These are phyloP conservation scores for Nicotiana paniculata DNA, from an alignment of 257 asterid species.

Conservation along the genomic window DNA sequence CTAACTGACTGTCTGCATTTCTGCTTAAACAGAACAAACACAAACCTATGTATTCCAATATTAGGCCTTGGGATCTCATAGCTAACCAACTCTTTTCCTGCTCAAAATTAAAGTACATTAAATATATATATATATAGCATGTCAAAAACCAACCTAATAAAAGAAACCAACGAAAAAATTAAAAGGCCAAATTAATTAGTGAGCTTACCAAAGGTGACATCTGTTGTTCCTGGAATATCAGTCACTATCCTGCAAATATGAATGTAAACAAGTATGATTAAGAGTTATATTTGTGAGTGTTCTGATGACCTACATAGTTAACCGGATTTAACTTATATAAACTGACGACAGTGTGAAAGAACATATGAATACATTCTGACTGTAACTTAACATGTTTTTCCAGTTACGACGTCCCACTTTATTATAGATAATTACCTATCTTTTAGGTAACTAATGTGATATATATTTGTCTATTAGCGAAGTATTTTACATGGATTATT, in stretches of 20 bases:
- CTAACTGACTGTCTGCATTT: constrained; percentile 49
- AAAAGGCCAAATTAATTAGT: neutral
- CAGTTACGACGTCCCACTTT: too few species aligned
- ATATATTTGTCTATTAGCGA: too few species aligned
- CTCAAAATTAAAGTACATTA: too few species aligned
- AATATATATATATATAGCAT: neutral
- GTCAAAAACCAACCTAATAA: neutral
- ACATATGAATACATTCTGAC: too few species aligned
- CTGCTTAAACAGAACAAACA: constrained; percentile 65
- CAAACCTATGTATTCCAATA: constrained; percentile 80
- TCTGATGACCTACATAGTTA: too few species aligned
- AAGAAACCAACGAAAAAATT: neutral
- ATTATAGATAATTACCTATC: too few species aligned
- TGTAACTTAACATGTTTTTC: too few species aligned
- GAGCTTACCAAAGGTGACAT: constrained; percentile 63
- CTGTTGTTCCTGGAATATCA: constrained; percentile 88
- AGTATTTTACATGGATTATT: too few species aligned
- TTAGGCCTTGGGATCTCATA: constrained; percentile 65
- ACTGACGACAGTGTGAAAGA: too few species aligned
- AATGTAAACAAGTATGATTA: neutral
- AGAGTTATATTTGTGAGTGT: neutral
- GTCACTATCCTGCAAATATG: constrained; percentile 60
- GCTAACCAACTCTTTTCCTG: constrained; percentile 59
- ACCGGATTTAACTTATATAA: too few species aligned
- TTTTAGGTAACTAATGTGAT: too few species aligned